Evolutionary conservation across 495 filamentous ascomycete genomes (phyloP).

Genomic region (Mytilinidion resinicola): DNA sequence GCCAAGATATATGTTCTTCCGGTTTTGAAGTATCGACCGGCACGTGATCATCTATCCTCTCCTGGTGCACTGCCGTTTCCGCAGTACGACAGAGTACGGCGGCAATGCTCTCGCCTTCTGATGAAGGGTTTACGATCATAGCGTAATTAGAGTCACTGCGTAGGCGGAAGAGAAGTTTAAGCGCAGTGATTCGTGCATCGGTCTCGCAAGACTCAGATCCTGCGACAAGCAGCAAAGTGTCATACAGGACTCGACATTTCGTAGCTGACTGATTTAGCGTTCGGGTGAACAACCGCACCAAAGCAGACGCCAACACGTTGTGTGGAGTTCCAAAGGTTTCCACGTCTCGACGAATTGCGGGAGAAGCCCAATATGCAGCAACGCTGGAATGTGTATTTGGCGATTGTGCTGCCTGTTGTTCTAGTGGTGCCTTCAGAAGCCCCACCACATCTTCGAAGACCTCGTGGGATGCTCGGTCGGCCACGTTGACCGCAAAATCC

Average conservation of each 20-base stretch:
- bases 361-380: neutral
- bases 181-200: constrained; percentile 69
- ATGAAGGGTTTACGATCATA: constrained; percentile 57
- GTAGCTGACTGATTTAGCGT: constrained; percentile 47
- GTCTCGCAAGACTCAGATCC: constrained; percentile 47
- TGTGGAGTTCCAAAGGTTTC: constrained; percentile 9
- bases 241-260: constrained; percentile 49
- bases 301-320: constrained; percentile 23
- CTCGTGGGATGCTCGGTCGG: constrained; percentile 32
- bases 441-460: constrained; percentile 39
- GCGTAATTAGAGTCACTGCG: constrained; percentile 70
- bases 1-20: constrained; percentile 23
- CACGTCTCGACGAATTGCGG: neutral
- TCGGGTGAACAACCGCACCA: constrained; percentile 47
- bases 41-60: constrained; percentile 17
- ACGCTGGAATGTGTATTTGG: constrained; percentile 18
- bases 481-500: constrained; percentile 46
- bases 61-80: constrained; percentile 32
- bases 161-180: constrained; percentile 80
- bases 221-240: constrained; percentile 54
- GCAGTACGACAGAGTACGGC: constrained; percentile 63
- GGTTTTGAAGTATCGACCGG: constrained; percentile 4
- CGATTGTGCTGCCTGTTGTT: neutral
- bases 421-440: constrained; percentile 13
- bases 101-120: constrained; percentile 66